Conservation (phyloP, 2,329 filamentous ascomycete genomes). For the Alternaria brassicicola region DNA sequence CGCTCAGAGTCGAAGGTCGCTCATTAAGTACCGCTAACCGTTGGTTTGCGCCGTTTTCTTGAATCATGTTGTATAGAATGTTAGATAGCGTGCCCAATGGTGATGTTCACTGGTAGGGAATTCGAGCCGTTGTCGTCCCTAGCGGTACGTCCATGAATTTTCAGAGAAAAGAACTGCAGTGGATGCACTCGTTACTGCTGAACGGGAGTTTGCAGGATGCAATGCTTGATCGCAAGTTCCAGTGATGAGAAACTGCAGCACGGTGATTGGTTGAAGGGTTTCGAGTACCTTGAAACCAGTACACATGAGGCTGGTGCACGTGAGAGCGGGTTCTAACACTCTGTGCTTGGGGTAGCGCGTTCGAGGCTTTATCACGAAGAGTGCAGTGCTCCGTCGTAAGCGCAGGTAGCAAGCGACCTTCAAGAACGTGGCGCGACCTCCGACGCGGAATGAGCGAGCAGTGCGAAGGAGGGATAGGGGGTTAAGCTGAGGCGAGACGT, state of each 20-base stretch:
- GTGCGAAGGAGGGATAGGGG: neutral
- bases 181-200: neutral
- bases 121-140: neutral
- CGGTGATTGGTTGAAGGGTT: constrained; percentile 37
- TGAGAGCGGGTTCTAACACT: constrained; percentile 26
- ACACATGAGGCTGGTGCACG: constrained; percentile 27
- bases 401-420: neutral
- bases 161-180: neutral
- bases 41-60: constrained; percentile 10
- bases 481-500: neutral
- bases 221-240: constrained; percentile 5
- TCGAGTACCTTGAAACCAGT: constrained; percentile 26
- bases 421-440: neutral
- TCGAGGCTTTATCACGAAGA: constrained; percentile 6
- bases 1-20: constrained; percentile 58
- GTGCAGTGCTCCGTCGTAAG: constrained; percentile 5
- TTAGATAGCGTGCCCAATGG: constrained; percentile 5
- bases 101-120: neutral
- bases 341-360: constrained; percentile 10
- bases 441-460: neutral
- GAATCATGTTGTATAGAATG: constrained; percentile 35
- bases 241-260: constrained; percentile 45
- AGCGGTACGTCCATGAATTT: neutral
- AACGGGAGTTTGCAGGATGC: neutral
- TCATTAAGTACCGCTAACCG: constrained; percentile 60